phyloP scores from a whole-genome alignment of 805 yeast genomes.

The Kodamaea jinghongensis region DNA sequence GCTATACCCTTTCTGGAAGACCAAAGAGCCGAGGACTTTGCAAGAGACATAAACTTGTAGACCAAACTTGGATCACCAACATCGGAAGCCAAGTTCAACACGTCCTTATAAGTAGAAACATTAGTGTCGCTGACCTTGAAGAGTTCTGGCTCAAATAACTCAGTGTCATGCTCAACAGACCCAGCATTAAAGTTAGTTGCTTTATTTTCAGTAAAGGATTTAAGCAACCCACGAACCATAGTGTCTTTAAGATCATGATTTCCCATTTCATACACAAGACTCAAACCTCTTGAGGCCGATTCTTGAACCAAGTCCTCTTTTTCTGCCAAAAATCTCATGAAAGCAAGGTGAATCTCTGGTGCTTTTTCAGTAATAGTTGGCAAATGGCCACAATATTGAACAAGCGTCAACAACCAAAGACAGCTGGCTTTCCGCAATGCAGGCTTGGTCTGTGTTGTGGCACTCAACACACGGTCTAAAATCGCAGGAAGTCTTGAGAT shows the following conservation, averaged over 20 bases:
- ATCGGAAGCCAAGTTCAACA: constrained; percentile 82
- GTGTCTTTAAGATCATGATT: constrained; percentile 63
- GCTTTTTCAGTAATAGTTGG: constrained; percentile 40
- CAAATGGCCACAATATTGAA: constrained; percentile 65
- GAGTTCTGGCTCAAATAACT: constrained; percentile 79
- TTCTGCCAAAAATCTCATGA: constrained; percentile 76
- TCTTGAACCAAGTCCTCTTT: constrained; percentile 89
- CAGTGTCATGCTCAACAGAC: constrained; percentile 71
- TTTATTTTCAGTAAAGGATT: constrained; percentile 73
- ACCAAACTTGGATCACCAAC: constrained; percentile 95
- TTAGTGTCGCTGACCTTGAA: constrained; percentile 81
- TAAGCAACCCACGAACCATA: constrained; percentile 67
- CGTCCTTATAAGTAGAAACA: constrained; percentile 87
- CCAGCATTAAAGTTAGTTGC: constrained; percentile 56
- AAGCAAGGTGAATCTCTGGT: constrained; percentile 65
- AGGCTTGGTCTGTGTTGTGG: constrained; percentile 69
- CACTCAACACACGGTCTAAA: constrained; percentile 47
- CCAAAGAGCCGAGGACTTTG: constrained; percentile 87
- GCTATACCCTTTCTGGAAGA: constrained; percentile 92
- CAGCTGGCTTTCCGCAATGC: constrained; percentile 71
- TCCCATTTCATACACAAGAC: constrained; percentile 78
- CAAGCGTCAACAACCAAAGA: constrained; percentile 79
- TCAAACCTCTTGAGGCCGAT: constrained; percentile 84
- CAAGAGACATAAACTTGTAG: constrained; percentile 89
- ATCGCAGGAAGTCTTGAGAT: constrained; percentile 28